Percentiles rank a stretch among this genome's conserved stretches.
Evolutionary conservation across 2,329 filamentous ascomycete genomes (phyloP).

Genomic region (Tolypocladium amazonense): DNA sequence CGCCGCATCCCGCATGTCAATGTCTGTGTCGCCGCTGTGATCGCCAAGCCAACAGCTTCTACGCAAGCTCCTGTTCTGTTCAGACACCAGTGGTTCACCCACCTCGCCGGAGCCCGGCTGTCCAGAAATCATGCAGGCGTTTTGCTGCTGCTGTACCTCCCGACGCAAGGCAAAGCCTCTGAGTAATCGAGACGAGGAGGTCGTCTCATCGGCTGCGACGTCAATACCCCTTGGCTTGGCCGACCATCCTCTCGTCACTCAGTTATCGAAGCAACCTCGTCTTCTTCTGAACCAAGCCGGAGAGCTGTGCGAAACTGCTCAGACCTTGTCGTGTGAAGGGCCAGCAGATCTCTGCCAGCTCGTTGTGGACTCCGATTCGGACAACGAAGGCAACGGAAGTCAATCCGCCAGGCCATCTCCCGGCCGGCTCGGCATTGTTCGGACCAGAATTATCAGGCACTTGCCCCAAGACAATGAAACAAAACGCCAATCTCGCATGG

Average conservation of each 20-base stretch:
- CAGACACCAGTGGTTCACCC: neutral
- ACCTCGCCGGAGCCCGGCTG: neutral
- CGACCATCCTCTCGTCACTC: neutral
- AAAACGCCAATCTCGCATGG: constrained; percentile 28
- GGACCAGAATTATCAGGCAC: constrained; percentile 31
- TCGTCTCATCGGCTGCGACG: neutral
- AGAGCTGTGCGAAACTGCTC: neutral
- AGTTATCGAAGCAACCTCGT: neutral
- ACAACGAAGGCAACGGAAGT: constrained; percentile 23
- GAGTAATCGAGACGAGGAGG: neutral
- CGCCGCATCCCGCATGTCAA: neutral
- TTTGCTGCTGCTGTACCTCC: constrained; percentile 16
- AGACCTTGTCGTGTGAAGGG: constrained; percentile 6
- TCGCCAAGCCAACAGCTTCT: neutral
- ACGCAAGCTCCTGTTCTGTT: no score
- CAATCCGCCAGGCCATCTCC: constrained; percentile 18
- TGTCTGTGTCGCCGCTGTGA: neutral
- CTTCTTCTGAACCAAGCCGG: neutral
- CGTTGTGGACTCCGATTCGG: constrained; percentile 26
- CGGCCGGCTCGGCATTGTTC: constrained; percentile 33
- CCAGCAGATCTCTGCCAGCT: constrained; percentile 20
- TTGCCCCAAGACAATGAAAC: constrained; percentile 33
- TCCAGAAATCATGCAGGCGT: constrained; percentile 5
- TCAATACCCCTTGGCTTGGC: neutral
- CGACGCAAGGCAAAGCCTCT: constrained; percentile 1